Evolutionary conservation across 176 grass and related monocot genomes (phyloP), one percentile per base, ranked within the genome.

Genomic region (Hordeum marinum): DNA sequence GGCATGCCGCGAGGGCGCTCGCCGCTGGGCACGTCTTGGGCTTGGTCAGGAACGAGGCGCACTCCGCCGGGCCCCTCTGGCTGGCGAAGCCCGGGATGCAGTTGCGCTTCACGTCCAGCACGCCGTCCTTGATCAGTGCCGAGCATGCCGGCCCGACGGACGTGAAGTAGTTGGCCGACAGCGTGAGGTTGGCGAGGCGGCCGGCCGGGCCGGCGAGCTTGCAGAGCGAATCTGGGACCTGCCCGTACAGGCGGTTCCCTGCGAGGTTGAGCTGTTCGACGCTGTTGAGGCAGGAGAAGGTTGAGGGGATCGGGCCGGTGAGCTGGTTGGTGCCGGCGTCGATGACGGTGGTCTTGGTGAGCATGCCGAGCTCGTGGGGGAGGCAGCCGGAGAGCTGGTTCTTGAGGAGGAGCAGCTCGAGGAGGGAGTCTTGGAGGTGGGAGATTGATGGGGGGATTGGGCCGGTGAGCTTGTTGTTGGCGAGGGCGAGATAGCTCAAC

Each of bases 321-420:
- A 98, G 84, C 62, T 69, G 42, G 88, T 98, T 98, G 76, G 61
- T 82, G 0, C 90, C 86, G 29, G 90, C 95, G 45, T 98, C 92
- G 50, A 98, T 88, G 3, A 98, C 92, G 7, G 59, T 6, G 0
- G 91, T 83, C 7, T 91, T 94, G 8, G 1, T 8, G 17, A 98
- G 90, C 76, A 86, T 66, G 15, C 92, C 95, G 2, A 98, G 52
- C 64, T 98, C 89, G 5, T 45, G 27, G 0, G 94, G 94, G 25
- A 97, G 88, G 86, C 94, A 97, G 55, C 90, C 94, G 3, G 92
- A 89, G 63, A 97, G 90, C 7, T 48, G 48, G 65, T 98, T 98
- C 76, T 93, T 94, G 12, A 91, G 81, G 43, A 98, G 87, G 5
- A 98, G 90, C 0, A 94, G 1, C 86, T 93, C 89, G 2, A 84